Base-by-base conservation (phyloP, 2,329 filamentous ascomycete species). In the Moelleriella libera region DNA sequence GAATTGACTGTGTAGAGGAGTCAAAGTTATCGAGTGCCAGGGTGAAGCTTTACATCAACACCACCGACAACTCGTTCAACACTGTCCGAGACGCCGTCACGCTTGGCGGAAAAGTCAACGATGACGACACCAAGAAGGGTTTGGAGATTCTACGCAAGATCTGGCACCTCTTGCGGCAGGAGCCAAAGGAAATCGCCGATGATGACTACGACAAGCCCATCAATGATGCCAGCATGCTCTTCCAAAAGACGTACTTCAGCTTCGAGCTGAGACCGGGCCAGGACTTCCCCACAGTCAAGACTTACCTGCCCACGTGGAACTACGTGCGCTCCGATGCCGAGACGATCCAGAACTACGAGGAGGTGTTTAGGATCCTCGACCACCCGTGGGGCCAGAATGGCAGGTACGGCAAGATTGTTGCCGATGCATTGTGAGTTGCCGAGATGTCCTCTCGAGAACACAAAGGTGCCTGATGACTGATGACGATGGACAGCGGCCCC, bases 131-230 rank as follows among this genome's bases (percentile, higher is more conserved):
- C 1, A 12, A 43, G 12, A 47, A 47, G 32, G 43, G 45, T 2
- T 39, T 53, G 37, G 28, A 37, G 21, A 37, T 44, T 6, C 34
- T 53, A 9, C 47, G 7, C 4, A 41, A 42, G 7, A 48, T 53
- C 31, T 53, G 51, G 51, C 49, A 51, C 28, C 49, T 53, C 6
- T n/a, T 53, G 11, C 46, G 50, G 10, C 51, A 53, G 43, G 45
- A 50, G 41, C 51, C 49, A 3, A 48, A 53, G 14, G 49, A 45
- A 37, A 21, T 47, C 31, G 11, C 39, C 11, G 44, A 49, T 14
- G 49, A 53, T 12, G 41, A 47, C 9, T 50, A 40, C 14, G 50
- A 51, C 8, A 51, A 48, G 45, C 48, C 48, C 12, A 10, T 50
- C 5, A 49, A 39, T 28, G 48, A 47, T 9, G 34, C 39, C 30